phyloP scores from a whole-genome alignment of 371 early-diverging fungal genomes.

The Sporodiniella umbellata region DNA sequence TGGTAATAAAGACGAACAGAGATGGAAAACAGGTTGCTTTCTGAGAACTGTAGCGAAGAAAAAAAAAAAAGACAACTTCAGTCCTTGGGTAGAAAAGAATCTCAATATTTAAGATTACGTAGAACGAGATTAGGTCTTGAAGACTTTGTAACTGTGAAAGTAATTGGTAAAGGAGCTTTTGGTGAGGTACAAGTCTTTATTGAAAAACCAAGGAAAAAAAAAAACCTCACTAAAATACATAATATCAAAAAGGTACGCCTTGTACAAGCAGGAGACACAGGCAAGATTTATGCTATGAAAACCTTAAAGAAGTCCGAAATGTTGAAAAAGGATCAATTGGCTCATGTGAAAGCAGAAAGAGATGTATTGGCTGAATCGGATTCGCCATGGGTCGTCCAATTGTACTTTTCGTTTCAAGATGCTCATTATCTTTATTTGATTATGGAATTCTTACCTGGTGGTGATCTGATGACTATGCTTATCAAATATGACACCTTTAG shows the following conservation, averaged over 20 bases:
- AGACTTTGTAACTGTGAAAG: conserved; percentile 95
- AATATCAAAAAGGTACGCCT: conserved; percentile 76
- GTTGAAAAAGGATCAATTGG: conserved; percentile 97
- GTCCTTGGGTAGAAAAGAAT: conserved; percentile 86
- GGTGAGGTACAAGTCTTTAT: conserved; percentile 90
- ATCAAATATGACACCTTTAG: conserved; percentile 96
- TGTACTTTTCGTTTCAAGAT: conserved; percentile 96
- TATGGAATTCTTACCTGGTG: conserved; percentile 98
- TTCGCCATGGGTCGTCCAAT: conserved; percentile 98
- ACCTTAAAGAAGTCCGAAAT: conserved; percentile 93
- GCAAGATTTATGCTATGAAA: conserved; percentile 98
- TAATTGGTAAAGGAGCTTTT: conserved; percentile 99
- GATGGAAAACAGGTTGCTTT: conserved; percentile 70
- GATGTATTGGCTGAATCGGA: conserved; percentile 96
- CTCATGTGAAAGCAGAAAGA: conserved; percentile 96
- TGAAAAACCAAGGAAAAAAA: no score
- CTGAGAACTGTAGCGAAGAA: conserved; percentile 82
- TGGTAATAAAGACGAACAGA: conserved; percentile 62
- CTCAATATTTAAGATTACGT: conserved; percentile 88
- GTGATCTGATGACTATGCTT: conserved; percentile 98
- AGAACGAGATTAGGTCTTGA: conserved; percentile 89
- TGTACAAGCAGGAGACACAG: conserved; percentile 94
- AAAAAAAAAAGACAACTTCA: conserved; percentile 80
- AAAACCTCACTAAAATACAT: no score
- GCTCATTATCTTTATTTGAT: conserved; percentile 91